A percentile compares a stretch with the other conserved stretches of the same genome.
Conservation (phyloP, 116 monocot species). For the Dioscorea cayenensis region DNA sequence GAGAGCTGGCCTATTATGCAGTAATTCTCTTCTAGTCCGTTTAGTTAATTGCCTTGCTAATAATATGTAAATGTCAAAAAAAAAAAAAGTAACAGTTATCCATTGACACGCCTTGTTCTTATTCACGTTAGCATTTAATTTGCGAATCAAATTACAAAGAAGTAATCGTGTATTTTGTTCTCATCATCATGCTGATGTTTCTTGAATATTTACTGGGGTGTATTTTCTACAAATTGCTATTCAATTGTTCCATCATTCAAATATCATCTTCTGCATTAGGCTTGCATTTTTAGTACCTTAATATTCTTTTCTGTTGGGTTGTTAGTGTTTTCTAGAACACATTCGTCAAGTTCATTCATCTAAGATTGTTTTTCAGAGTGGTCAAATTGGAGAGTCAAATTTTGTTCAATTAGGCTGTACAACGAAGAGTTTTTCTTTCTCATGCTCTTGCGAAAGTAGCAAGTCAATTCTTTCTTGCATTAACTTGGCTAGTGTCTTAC, state of each 20-base stretch:
- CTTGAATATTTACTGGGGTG: not conserved
- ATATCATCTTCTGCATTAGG: not conserved
- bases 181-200: not conserved
- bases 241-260: not conserved
- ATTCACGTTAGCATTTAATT: no score
- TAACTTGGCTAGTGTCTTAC: conserved; percentile 44
- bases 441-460: conserved; percentile 40
- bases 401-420: conserved; percentile 47
- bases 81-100: no score
- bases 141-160: no score
- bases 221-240: not conserved
- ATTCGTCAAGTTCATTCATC: conserved; percentile 13
- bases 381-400: conserved; percentile 31
- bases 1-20: no score
- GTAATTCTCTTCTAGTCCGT: no score
- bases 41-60: no score
- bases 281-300: not conserved
- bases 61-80: no score
- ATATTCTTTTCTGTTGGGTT: not conserved
- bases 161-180: not conserved
- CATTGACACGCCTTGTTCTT: no score
- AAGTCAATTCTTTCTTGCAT: conserved; percentile 43
- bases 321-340: not conserved
- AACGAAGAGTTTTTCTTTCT: conserved; percentile 41
- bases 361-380: conserved; percentile 35